Percentiles rank a stretch among this genome's conserved stretches.
Conservation (phyloP, 441 rosid species). For the Metrosideros polymorpha region DNA sequence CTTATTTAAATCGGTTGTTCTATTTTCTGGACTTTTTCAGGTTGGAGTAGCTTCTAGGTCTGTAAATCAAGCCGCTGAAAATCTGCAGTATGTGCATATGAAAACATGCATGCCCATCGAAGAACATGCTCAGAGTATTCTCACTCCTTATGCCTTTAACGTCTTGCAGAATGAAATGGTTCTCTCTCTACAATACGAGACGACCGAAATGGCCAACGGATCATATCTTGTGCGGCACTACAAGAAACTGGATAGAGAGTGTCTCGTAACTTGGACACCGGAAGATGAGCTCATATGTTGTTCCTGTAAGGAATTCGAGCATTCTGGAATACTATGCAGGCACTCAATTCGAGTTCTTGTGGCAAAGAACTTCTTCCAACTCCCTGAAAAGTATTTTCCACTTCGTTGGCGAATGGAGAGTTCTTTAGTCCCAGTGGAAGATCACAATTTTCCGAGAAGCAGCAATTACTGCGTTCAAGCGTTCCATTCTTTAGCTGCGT, state of each 20-base stretch:
- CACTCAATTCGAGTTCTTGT: conserved; percentile 61
- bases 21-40: conserved; percentile 24
- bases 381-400: conserved; percentile 72
- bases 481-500: conserved; percentile 56
- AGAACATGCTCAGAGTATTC: conserved; percentile 67
- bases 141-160: conserved; percentile 73
- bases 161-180: conserved; percentile 66
- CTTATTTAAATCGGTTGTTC: not conserved
- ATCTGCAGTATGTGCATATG: conserved; percentile 32
- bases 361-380: conserved; percentile 63
- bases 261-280: conserved; percentile 53
- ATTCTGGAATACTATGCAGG: conserved; percentile 69
- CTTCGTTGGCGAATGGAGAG: conserved; percentile 62
- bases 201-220: conserved; percentile 73
- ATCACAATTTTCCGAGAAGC: conserved; percentile 32
- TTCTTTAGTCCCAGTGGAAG: conserved; percentile 22
- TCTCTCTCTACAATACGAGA: conserved; percentile 61
- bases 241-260: conserved; percentile 79
- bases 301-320: conserved; percentile 89
- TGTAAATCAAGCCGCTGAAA: conserved; percentile 23
- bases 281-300: conserved; percentile 76
- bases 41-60: conserved; percentile 42
- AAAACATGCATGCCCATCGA: conserved; percentile 84
- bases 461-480: conserved; percentile 44
- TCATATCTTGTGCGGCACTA: conserved; percentile 68